A percentile compares a stretch with the other conserved stretches of the same genome.
Conservation (phyloP, 1,284 basidiomycete genomes). For the Porodaedalea pini region DNA sequence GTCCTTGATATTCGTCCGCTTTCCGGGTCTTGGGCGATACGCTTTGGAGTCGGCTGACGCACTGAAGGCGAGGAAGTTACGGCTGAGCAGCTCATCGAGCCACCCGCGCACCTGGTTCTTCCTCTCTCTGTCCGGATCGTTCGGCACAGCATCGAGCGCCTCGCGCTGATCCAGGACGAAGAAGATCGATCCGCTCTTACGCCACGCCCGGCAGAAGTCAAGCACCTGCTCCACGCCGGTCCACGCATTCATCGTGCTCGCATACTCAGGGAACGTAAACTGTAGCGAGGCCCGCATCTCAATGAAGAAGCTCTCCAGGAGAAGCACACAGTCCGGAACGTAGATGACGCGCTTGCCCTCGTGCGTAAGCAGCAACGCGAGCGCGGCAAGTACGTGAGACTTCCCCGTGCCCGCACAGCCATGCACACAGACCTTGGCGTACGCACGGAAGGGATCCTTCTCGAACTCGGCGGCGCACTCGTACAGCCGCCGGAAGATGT, state of each 20-base stretch:
- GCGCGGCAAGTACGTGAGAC: constrained; percentile 18
- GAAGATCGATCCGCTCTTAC: constrained; percentile 11
- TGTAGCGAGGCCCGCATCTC: constrained; percentile 12
- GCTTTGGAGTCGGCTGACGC: constrained; percentile 14
- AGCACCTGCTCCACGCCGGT: constrained; percentile 3
- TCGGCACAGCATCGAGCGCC: constrained; percentile 9
- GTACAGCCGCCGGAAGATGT: constrained; percentile 15
- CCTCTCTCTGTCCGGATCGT: constrained; percentile 14
- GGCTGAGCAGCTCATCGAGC: constrained; percentile 11
- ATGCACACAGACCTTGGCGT: constrained; percentile 9
- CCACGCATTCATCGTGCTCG: constrained; percentile 13
- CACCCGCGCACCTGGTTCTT: constrained; percentile 6
- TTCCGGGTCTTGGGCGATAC: constrained; percentile 3
- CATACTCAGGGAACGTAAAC: constrained; percentile 15
- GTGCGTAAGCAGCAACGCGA: constrained; percentile 15
- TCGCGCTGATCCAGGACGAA: constrained; percentile 17
- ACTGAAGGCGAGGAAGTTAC: constrained; percentile 15
- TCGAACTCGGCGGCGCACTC: constrained; percentile 11
- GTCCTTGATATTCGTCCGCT: constrained; percentile 9
- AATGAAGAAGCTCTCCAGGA: constrained; percentile 14
- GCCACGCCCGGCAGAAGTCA: constrained; percentile 16
- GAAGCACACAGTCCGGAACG: constrained; percentile 14
- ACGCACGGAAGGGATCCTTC: constrained; percentile 10
- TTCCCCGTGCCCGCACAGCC: constrained; percentile 16
- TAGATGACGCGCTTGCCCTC: constrained; percentile 17